Evolutionary conservation across 2,329 filamentous ascomycete species (phyloP).

Genomic region (Ceratocystis albifundus): DNA sequence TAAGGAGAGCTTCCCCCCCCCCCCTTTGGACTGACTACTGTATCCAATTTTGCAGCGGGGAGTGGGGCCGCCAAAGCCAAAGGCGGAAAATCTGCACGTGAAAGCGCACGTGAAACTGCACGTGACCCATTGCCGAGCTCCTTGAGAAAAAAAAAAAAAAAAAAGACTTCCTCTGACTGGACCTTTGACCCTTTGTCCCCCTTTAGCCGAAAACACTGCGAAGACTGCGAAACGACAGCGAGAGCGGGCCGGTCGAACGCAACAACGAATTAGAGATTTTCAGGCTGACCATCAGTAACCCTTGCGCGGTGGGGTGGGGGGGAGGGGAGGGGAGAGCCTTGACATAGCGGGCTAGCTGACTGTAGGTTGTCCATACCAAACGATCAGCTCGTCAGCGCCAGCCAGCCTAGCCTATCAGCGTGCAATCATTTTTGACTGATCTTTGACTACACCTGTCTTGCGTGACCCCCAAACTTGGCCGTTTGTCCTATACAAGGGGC

Average conservation of each 20-base stretch:
- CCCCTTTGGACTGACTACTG: background rate
- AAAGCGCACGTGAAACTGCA: too few relatives aligned
- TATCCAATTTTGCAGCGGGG: background rate
- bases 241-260: background rate
- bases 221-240: background rate
- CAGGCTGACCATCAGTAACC: background rate
- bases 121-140: background rate
- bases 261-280: background rate
- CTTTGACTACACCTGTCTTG: background rate
- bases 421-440: background rate
- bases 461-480: background rate
- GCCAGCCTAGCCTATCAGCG: background rate
- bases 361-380: too few relatives aligned
- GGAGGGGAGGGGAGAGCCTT: too few relatives aligned
- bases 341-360: background rate
- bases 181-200: background rate
- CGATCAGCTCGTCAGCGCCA: background rate
- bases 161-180: too few relatives aligned
- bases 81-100: background rate
- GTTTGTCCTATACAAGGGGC: background rate
- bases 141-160: too few relatives aligned
- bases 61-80: slow-evolving; percentile 15
- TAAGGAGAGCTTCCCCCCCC: background rate
- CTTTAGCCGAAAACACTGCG: slow-evolving; percentile 5
- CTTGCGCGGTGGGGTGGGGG: background rate